Evolutionary conservation across 371 early-diverging fungal genomes (phyloP).

Genomic region (Dichotomocladium elegans): DNA sequence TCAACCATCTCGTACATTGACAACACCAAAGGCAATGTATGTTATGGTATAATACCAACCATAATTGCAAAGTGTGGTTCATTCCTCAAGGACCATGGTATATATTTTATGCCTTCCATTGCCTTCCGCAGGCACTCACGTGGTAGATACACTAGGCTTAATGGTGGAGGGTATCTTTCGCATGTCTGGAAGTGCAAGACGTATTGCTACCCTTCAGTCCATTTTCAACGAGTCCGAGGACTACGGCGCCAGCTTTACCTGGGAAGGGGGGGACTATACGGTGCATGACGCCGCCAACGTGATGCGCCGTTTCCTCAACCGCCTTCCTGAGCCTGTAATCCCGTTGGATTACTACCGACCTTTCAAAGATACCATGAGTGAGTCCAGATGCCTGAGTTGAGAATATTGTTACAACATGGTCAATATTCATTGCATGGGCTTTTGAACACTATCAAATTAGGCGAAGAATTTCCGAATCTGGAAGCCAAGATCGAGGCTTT

Average conservation of each 20-base stretch:
- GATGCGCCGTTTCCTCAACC: slow-evolving; percentile 60
- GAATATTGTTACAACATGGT: neutral
- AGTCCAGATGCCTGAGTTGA: neutral
- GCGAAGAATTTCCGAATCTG: slow-evolving; percentile 27
- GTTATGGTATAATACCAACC: slow-evolving; percentile 49
- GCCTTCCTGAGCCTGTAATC: slow-evolving; percentile 61
- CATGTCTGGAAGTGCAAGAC: slow-evolving; percentile 57
- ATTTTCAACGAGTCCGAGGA: slow-evolving; percentile 53
- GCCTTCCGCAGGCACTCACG: neutral
- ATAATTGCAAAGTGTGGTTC: slow-evolving; percentile 57
- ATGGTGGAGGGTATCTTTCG: slow-evolving; percentile 58
- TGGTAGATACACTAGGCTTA: slow-evolving; percentile 17
- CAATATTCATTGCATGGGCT: too few species aligned
- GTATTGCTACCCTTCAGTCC: slow-evolving; percentile 51
- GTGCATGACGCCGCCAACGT: slow-evolving; percentile 66
- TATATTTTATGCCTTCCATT: neutral
- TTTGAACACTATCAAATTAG: neutral
- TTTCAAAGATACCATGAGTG: slow-evolving; percentile 53
- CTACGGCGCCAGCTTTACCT: slow-evolving; percentile 50
- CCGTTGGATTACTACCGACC: slow-evolving; percentile 44
- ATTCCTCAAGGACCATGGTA: slow-evolving; percentile 41
- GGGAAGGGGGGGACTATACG: slow-evolving; percentile 44
- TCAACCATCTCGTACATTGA: slow-evolving; percentile 34
- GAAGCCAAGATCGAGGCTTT: slow-evolving; percentile 47
- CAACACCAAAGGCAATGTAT: slow-evolving; percentile 12